Conservation (phyloP, 2,329 filamentous ascomycete genomes). For the Trichoderma atrobrunneum region DNA sequence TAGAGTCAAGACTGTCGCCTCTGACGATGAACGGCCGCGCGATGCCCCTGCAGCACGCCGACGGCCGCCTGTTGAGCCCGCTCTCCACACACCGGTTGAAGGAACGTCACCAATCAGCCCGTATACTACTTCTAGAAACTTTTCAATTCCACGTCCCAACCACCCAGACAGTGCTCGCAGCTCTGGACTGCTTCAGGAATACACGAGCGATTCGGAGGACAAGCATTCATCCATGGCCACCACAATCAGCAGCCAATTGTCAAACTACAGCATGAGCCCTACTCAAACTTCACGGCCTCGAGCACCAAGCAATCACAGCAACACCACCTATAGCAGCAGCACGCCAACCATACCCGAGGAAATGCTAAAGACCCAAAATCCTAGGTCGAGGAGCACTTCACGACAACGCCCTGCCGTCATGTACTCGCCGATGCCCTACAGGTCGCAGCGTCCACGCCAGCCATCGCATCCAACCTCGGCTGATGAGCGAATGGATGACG, state of each 20-base stretch:
- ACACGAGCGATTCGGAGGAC: conserved; percentile 19
- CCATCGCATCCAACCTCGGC: neutral
- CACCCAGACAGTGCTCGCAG: conserved; percentile 6
- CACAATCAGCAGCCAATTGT: conserved; percentile 21
- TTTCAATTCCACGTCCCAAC: neutral
- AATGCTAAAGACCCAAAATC: neutral
- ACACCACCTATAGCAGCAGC: neutral
- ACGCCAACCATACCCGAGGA: conserved; percentile 23
- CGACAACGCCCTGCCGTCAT: conserved; percentile 13
- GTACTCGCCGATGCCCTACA: conserved; percentile 13
- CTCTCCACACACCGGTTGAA: neutral
- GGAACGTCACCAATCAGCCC: neutral
- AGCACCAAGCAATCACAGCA: conserved; percentile 13
- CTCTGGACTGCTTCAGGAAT: conserved; percentile 11
- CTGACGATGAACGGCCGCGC: conserved; percentile 23
- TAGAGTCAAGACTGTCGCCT: conserved; percentile 23
- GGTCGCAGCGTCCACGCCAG: conserved; percentile 7
- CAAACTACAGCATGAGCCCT: conserved; percentile 17
- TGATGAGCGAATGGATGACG: neutral
- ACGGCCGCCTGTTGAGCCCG: conserved; percentile 18
- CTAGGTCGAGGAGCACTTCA: conserved; percentile 10
- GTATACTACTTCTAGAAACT: neutral
- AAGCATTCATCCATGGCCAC: conserved; percentile 18
- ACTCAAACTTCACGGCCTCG: conserved; percentile 15
- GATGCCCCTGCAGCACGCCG: conserved; percentile 24